Base-by-base conservation (phyloP, 129 eudicot genomes). In the Calendula officinalis region DNA sequence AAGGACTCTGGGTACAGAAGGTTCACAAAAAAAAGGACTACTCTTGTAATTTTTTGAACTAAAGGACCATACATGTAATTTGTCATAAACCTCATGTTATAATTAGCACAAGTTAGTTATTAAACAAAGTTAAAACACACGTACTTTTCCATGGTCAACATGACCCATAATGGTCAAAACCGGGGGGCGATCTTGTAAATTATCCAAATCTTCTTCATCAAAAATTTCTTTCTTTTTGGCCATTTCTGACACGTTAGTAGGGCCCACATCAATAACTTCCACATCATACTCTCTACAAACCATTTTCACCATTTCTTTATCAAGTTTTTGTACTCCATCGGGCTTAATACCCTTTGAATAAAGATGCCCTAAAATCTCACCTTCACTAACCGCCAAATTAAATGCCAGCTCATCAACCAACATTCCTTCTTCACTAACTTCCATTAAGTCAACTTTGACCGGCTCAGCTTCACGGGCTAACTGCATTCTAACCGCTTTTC, bases 161-260 rank as follows among this genome's bases (percentile, higher is more conserved):
- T 92, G 99, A 40, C 99, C 99, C 99, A 92, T 92, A 13, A 92
- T 92, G 52, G 99, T 92, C 33, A 92, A 71, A 33, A 92, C 96
- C 35, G 99, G 99, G 60, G 99, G 99, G 64, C 95, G 81, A 30
- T 88, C 86, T 88, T 88, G 85, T 64, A 92, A 75, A 32, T 85
- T 78, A 71, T 83, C 96, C 52, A 85, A 64, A 59, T 92, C 96
- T 13, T 92, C 95, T 70, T 79, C 91, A 70, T 92, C 99, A 48
- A 92, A 71, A 9, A 83, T 73, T 62, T 88, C 87, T 82, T 88
- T 92, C 90, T 88, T 88, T 76, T 75, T 88, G 11, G 99, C 99
- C 95, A 73, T 83, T 51, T 92, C 92, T 41, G 82, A 94, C 77
- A 88, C 56, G 62, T 83, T 73, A 33, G 73, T 49, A 2, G 87